Percentiles rank a stretch among this genome's conserved stretches.
Conservation (phyloP, 2,329 filamentous ascomycete genomes). For the Sporothrix euskadiensis region DNA sequence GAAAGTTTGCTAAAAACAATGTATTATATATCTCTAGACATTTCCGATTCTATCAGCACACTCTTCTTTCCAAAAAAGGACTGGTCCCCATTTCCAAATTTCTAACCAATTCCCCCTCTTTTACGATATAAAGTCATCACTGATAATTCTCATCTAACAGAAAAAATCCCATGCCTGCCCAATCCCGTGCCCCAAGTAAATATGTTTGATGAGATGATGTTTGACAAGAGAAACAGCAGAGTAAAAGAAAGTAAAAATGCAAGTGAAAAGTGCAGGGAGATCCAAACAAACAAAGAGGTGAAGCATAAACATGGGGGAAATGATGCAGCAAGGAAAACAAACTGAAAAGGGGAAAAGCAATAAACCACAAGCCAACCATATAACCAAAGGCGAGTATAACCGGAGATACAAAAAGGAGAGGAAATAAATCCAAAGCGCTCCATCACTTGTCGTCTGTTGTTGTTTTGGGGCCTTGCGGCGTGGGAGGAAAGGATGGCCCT, state of each 20-base stretch:
- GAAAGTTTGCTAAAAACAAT: neutral
- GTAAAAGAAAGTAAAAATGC: neutral
- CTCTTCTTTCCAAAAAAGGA: slow-evolving; percentile 14
- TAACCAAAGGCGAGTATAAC: neutral
- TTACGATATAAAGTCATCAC: neutral
- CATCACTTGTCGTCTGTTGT: neutral
- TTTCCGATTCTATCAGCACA: slow-evolving; percentile 19
- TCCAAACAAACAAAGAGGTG: neutral
- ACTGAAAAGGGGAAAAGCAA: neutral
- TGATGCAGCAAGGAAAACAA: neutral
- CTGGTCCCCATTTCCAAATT: slow-evolving; percentile 16
- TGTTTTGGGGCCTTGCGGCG: neutral
- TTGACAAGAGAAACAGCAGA: neutral
- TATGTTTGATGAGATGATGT: slow-evolving; percentile 12
- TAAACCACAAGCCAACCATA: neutral
- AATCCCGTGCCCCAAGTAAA: slow-evolving; percentile 1
- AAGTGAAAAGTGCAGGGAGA: neutral
- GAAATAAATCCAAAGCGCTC: neutral
- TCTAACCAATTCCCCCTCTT: slow-evolving; percentile 20
- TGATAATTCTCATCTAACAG: neutral
- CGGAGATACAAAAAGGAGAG: neutral
- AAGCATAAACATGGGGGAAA: neutral
- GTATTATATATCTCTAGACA: slow-evolving; percentile 15
- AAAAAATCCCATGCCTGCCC: neutral
- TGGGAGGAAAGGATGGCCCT: neutral